These are phyloP conservation scores for Ogataea polymorpha DNA, from an alignment of 805 yeast species.

Conservation along the genomic window DNA sequence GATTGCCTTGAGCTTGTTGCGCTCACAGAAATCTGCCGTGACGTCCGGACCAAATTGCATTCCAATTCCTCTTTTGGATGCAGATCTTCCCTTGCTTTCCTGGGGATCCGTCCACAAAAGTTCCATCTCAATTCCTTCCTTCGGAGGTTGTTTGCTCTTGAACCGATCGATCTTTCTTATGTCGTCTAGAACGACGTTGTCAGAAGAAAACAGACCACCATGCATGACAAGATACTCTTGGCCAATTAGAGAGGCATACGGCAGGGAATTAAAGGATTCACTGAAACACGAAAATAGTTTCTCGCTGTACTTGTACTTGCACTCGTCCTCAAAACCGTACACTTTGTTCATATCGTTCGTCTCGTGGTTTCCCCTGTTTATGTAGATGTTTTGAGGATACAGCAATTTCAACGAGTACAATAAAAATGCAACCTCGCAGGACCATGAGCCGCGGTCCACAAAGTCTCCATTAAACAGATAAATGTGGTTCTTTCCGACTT, in stretches of 20 bases:
- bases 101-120: slow-evolving; percentile 98
- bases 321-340: slow-evolving; percentile 95
- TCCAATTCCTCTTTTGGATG: slow-evolving; percentile 93
- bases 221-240: slow-evolving; percentile 84
- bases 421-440: slow-evolving; percentile 88
- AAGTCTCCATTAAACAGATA: slow-evolving; percentile 95
- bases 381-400: slow-evolving; percentile 64
- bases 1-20: slow-evolving; percentile 70
- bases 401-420: slow-evolving; percentile 73
- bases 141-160: slow-evolving; percentile 72
- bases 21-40: slow-evolving; percentile 71
- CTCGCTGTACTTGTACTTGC: slow-evolving; percentile 83
- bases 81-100: slow-evolving; percentile 67
- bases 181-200: slow-evolving; percentile 67
- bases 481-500: slow-evolving; percentile 61
- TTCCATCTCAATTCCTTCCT: slow-evolving; percentile 93
- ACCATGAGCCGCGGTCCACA: slow-evolving; percentile 98
- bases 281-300: slow-evolving; percentile 78
- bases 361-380: slow-evolving; percentile 96
- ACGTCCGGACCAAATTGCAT: slow-evolving; percentile 96
- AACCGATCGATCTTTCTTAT: slow-evolving; percentile 70
- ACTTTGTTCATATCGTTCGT: slow-evolving; percentile 95
- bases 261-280: slow-evolving; percentile 81
- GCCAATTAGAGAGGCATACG: slow-evolving; percentile 80
- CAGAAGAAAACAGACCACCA: slow-evolving; percentile 89